Percentiles rank a stretch among this genome's conserved stretches.
Evolutionary conservation across 164 flowering plant genomes (phyloP).

Genomic region (Dillenia turbinata): DNA sequence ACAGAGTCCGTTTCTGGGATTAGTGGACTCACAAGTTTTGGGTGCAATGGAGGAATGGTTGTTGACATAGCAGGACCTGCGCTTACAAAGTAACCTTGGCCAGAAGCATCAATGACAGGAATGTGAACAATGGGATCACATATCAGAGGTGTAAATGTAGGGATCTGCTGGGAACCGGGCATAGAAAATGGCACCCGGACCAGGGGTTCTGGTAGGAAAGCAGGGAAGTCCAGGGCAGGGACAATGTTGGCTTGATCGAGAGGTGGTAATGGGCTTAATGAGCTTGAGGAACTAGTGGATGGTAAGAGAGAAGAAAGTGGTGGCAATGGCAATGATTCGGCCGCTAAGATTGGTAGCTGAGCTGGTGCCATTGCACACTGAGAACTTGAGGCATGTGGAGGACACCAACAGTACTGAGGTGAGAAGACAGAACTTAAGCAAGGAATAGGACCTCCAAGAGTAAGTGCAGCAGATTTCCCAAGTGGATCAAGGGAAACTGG

Average conservation of each 20-base stretch:
- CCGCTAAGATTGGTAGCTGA: conserved; percentile 26
- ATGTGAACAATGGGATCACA: conserved; percentile 94
- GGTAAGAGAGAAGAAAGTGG: conserved; percentile 55
- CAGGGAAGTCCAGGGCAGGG: conserved; percentile 56
- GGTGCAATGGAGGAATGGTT: conserved; percentile 53
- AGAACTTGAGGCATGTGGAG: conserved; percentile 46
- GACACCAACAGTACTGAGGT: conserved; percentile 90
- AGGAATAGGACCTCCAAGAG: conserved; percentile 14
- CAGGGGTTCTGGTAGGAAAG: conserved; percentile 66
- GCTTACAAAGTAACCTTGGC: conserved; percentile 89
- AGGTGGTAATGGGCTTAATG: conserved; percentile 28
- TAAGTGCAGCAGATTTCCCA: conserved; percentile 23
- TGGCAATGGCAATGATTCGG: conserved; percentile 43
- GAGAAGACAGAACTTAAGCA: conserved; percentile 34
- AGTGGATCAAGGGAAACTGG: conserved; percentile 39
- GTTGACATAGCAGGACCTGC: conserved; percentile 68
- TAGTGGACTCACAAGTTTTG: conserved; percentile 45
- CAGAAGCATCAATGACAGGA: conserved; percentile 82
- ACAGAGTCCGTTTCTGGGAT: conserved; percentile 54
- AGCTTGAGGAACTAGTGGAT: conserved; percentile 31
- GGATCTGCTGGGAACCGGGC: conserved; percentile 67
- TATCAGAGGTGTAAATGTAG: conserved; percentile 75
- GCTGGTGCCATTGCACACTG: conserved; percentile 30
- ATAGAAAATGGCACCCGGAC: conserved; percentile 37
- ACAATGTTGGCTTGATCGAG: conserved; percentile 27